Percentiles rank a stretch among this genome's conserved stretches.
Conservation (phyloP, 2,329 filamentous ascomycete genomes). For the Pyricularia sp. region DNA sequence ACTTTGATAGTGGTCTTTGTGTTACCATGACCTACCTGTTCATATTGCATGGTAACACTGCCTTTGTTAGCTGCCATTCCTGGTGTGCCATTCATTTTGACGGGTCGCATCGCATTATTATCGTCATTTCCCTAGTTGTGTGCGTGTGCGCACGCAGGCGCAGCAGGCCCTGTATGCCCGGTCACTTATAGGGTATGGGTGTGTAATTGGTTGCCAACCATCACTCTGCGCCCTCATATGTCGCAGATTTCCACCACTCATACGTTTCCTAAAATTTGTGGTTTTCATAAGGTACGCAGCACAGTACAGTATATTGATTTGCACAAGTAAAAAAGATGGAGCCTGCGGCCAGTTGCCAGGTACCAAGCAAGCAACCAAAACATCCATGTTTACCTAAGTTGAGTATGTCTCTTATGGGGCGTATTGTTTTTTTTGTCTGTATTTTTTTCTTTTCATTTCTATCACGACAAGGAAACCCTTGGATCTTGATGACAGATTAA, state of each 20-base stretch:
- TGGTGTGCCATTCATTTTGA: neutral
- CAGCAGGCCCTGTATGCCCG: neutral
- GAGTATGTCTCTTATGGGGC: too few relatives aligned
- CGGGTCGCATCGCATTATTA: neutral
- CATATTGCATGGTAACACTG: neutral
- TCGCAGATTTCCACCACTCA: neutral
- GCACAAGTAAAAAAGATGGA: too few relatives aligned
- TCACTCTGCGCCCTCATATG: neutral
- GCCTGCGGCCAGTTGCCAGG: too few relatives aligned
- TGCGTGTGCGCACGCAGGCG: neutral
- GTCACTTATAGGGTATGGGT: neutral
- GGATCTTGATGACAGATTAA: too few relatives aligned
- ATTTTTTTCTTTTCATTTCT: too few relatives aligned
- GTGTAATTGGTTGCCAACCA: neutral
- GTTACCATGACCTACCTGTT: neutral
- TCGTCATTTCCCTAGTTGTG: neutral
- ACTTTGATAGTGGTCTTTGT: neutral
- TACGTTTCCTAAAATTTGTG: neutral
- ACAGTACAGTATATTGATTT: too few relatives aligned
- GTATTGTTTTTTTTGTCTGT: too few relatives aligned
- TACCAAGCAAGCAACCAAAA: too few relatives aligned
- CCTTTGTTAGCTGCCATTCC: neutral
- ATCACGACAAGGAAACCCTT: too few relatives aligned
- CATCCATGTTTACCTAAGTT: too few relatives aligned
- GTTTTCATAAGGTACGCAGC: too few relatives aligned